These are phyloP conservation scores for Hericium alpestre DNA, from an alignment of 768 basidiomycete species.

Conservation along the genomic window DNA sequence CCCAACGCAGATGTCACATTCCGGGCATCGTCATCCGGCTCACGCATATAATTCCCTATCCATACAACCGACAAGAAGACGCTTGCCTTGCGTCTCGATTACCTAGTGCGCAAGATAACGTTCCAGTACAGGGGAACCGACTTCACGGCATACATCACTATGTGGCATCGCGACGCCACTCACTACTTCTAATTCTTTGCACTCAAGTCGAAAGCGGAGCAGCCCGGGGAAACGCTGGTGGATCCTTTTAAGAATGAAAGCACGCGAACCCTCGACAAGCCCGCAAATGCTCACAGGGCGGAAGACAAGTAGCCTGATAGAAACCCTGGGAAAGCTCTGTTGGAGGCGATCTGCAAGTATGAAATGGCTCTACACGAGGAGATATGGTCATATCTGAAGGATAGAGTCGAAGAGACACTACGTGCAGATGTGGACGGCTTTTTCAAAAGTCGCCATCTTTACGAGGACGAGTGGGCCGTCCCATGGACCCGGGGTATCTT, in stretches of 20 bases:
- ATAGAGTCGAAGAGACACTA: conserved; percentile 23
- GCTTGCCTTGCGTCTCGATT: too few relatives aligned
- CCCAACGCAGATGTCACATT: too few relatives aligned
- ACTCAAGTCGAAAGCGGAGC: neutral
- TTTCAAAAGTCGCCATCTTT: conserved; percentile 27
- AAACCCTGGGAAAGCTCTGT: too few relatives aligned
- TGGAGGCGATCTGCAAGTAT: conserved; percentile 4
- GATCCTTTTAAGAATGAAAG: too few relatives aligned
- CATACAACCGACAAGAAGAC: too few relatives aligned
- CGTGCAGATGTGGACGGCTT: conserved; percentile 29
- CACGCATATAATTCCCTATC: too few relatives aligned
- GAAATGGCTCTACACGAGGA: conserved; percentile 15
- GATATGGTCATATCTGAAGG: conserved; percentile 27
- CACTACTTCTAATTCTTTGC: neutral
- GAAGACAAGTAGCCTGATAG: too few relatives aligned
- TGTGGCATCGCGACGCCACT: neutral
- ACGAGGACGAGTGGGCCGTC: conserved; percentile 25
- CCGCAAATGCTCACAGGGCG: too few relatives aligned
- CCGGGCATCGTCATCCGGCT: too few relatives aligned
- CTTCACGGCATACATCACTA: neutral
- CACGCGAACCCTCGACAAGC: neutral
- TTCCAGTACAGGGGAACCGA: neutral
- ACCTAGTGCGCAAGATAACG: neutral
- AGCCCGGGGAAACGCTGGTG: neutral
- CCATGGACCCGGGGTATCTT: conserved; percentile 26